Base-by-base conservation (phyloP, 805 yeast species). In the Debaryomyces hansenii region DNA sequence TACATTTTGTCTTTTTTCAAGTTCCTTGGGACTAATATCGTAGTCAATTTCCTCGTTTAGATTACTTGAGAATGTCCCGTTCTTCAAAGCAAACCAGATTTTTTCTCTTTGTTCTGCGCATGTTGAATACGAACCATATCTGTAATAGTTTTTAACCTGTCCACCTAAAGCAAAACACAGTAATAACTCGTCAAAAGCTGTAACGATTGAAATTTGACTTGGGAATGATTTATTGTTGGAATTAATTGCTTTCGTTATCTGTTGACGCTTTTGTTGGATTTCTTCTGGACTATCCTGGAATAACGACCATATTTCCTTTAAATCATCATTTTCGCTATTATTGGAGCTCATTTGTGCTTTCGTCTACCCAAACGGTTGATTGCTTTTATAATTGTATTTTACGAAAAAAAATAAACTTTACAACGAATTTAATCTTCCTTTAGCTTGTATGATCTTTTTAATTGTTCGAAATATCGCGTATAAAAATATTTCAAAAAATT, bases 151-250 rank as follows among this genome's bases (percentile, higher is more conserved):
- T 49, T 95, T 79, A 16, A 88, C 69, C 60, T 91, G 97, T 0
- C 97, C 97, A 3, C 96, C 97, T 2, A 91, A 60, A 0, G 97
- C 87, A 67, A 87, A 90, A 63, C 98, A 92, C 40, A 81, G 84
- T 39, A 90, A 77, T 18, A 91, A 72, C 59, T 90, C 96, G 64
- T 91, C 96, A 65, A 91, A 84, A 1, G 94, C 94, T 37, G 92
- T 89, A 44, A 84, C 73, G 5, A 72, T 55, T 11, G 72, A 62
- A 40, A 72, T 54, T 20, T 63, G 63, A n/a, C 63, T 55, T 4
- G 76, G 77, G 44, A 63, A 63, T 10, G 58, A 53, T 15, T 49
- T 40, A n/a, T 51, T 55, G 36, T 58, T 58, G 14, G 62, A 56
- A 15, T 56, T 50, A 27, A 62, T 49, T 9, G 52, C 47, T 18